Evolutionary conservation across 805 yeast genomes (phyloP).

Genomic region (Suhomyces sp.): DNA sequence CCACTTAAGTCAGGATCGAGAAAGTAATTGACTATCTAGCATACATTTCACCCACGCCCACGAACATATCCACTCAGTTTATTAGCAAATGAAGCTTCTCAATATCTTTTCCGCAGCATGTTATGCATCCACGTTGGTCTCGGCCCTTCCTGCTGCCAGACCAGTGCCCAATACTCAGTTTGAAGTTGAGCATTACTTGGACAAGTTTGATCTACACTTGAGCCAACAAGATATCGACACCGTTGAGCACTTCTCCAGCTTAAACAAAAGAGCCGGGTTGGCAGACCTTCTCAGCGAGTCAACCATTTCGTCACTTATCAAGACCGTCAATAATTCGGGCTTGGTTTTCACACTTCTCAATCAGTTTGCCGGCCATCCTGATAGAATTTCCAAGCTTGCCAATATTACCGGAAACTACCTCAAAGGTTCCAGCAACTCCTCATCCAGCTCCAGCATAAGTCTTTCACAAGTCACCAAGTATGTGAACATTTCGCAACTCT

Average conservation of each 20-base stretch:
- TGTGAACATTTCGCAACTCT: conserved; percentile 21
- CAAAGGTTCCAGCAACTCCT: conserved; percentile 1
- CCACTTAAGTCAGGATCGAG: not conserved
- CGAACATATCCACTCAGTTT: not conserved
- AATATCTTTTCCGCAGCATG: conserved; percentile 9
- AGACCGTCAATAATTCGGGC: conserved; percentile 30
- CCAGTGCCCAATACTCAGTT: conserved; percentile 19
- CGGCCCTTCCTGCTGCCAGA: conserved; percentile 20
- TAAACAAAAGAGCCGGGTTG: not conserved
- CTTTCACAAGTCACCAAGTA: conserved; percentile 4
- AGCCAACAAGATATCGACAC: not conserved
- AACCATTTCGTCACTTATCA: conserved; percentile 22
- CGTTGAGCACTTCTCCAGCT: not conserved
- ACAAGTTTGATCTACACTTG: not conserved
- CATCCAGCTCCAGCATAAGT: conserved; percentile 2
- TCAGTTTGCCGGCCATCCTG: conserved; percentile 30
- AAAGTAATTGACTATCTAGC: not conserved
- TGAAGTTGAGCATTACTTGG: conserved; percentile 14
- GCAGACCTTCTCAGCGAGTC: conserved; percentile 8
- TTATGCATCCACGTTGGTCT: conserved; percentile 10
- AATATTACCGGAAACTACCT: conserved; percentile 28
- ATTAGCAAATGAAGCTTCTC: conserved; percentile 13
- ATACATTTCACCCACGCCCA: not conserved
- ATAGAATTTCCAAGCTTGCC: conserved; percentile 25
- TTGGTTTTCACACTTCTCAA: conserved; percentile 35